A percentile compares a stretch with the other conserved stretches of the same genome.
Evolutionary conservation across 176 grass and related monocot genomes (phyloP).

Genomic region (Chloris gayana): DNA sequence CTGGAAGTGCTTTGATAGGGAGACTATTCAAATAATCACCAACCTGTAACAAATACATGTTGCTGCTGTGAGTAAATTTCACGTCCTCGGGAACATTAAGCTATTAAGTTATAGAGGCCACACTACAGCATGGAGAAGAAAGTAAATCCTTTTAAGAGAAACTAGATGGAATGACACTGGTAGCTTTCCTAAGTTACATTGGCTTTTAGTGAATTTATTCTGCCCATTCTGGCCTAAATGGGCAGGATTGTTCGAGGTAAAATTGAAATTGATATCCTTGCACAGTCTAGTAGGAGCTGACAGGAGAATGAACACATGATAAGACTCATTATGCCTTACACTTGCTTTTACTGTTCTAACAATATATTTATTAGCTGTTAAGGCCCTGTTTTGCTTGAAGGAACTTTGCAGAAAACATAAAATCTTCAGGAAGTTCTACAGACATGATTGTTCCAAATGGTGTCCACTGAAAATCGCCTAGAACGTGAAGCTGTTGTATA

Average conservation of each 20-base stretch:
- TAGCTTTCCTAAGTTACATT: slow-evolving; percentile 4
- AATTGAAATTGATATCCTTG: neutral
- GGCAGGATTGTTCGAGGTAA: neutral
- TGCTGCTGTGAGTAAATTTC: slow-evolving; percentile 14
- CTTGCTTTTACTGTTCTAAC: neutral
- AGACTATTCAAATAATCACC: slow-evolving; percentile 77
- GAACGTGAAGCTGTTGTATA: neutral
- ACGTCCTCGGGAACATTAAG: neutral
- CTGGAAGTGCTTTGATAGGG: slow-evolving; percentile 82
- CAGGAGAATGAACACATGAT: neutral
- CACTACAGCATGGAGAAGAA: slow-evolving; percentile 4
- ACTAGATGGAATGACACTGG: neutral
- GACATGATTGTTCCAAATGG: slow-evolving; percentile 17
- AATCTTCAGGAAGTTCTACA: slow-evolving; percentile 9
- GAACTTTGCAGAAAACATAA: slow-evolving; percentile 11
- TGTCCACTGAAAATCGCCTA: slow-evolving; percentile 19
- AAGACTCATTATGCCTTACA: slow-evolving; percentile 6
- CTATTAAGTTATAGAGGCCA: neutral
- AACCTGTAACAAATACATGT: slow-evolving; percentile 48
- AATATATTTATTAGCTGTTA: neutral
- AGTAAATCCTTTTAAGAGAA: slow-evolving; percentile 14
- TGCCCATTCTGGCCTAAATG: neutral
- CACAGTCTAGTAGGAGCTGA: neutral
- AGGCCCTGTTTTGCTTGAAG: neutral
- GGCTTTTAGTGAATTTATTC: neutral